Evolutionary conservation across 2,329 filamentous ascomycete species (phyloP).

Genomic region (Pseudodiploospora longispora): DNA sequence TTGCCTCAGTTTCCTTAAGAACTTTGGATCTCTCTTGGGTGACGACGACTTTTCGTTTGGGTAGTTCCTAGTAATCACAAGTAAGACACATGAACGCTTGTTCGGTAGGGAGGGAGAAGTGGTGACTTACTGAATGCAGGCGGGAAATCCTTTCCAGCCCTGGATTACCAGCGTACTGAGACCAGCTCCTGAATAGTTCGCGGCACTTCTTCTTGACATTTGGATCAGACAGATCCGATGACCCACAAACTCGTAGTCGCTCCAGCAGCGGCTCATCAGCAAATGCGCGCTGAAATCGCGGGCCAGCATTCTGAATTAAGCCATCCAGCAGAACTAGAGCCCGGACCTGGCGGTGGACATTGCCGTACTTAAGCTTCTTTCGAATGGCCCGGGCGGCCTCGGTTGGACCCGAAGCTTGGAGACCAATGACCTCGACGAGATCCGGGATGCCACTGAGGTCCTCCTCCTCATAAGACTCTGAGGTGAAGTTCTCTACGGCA

Average conservation of each 20-base stretch:
- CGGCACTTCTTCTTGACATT: conserved; percentile 85
- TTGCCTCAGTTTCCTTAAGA: conserved; percentile 69
- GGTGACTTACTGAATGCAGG: conserved; percentile 54
- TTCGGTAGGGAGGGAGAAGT: too few species aligned
- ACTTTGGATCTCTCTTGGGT: conserved; percentile 77
- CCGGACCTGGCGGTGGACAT: conserved; percentile 82
- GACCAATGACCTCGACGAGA: conserved; percentile 84
- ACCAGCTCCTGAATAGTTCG: conserved; percentile 80
- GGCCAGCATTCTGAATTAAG: conserved; percentile 87
- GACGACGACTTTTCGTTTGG: conserved; percentile 60
- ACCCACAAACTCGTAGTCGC: conserved; percentile 78
- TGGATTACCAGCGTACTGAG: conserved; percentile 71
- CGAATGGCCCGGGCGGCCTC: conserved; percentile 88
- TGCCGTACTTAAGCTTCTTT: conserved; percentile 99
- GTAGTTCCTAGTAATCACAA: conserved; percentile 41
- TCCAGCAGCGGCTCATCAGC: conserved; percentile 88
- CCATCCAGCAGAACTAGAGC: conserved; percentile 85
- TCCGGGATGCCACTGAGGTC: conserved; percentile 88
- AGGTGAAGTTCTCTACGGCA: conserved; percentile 81
- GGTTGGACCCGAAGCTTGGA: conserved; percentile 76
- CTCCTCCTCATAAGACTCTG: conserved; percentile 83
- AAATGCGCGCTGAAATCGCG: conserved; percentile 78
- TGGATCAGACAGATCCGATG: conserved; percentile 73
- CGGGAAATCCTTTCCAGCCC: conserved; percentile 74
- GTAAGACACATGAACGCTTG: too few species aligned